Conservation (phyloP, 371 early-diverging fungal genomes). For the Mucor ambiguus region DNA sequence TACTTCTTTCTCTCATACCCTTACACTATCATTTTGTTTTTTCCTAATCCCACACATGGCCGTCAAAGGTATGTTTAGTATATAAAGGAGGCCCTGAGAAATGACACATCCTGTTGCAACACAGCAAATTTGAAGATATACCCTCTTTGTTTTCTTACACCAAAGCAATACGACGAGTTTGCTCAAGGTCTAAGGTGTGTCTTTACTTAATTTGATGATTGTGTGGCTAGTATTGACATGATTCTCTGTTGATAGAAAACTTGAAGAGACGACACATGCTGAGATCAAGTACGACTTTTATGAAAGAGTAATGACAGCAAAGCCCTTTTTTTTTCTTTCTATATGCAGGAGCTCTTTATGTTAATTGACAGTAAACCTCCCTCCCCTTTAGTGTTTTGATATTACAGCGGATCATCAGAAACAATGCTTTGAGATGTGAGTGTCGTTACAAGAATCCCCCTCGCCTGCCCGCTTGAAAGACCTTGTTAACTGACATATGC, state of each 20-base stretch:
- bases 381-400: slow-evolving; percentile 24
- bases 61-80: not conserved
- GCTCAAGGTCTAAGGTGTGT: not conserved
- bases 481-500: not conserved
- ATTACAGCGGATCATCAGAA: slow-evolving; percentile 18
- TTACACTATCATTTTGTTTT: not conserved
- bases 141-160: not conserved
- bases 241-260: not conserved
- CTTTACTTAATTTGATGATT: not conserved
- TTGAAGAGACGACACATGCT: slow-evolving; percentile 9
- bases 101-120: not conserved
- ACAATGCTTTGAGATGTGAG: slow-evolving; percentile 24
- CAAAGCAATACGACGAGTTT: not conserved
- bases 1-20: not conserved
- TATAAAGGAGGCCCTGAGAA: no score
- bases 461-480: not conserved
- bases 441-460: not conserved
- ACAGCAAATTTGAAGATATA: slow-evolving; percentile 12
- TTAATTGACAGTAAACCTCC: not conserved
- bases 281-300: slow-evolving; percentile 16
- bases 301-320: slow-evolving; percentile 19
- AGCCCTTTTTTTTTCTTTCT: not conserved
- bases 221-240: not conserved
- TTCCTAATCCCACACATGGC: not conserved
- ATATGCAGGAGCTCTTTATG: not conserved